Evolutionary conservation across 2,329 filamentous ascomycete genomes (phyloP).

Genomic region (Monilinia aucupariae): DNA sequence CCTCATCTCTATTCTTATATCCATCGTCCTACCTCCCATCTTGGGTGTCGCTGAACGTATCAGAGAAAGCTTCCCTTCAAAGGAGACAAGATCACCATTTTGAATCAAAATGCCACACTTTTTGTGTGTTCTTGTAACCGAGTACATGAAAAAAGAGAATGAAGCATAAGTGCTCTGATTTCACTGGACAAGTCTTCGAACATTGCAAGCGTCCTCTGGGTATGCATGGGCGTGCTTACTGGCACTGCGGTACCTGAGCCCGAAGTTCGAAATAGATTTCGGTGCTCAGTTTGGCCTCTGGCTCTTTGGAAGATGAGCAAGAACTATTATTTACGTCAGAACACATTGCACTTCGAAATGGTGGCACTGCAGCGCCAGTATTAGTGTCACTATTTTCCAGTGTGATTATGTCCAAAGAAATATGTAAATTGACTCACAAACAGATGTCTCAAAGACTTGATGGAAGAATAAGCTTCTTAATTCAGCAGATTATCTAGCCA

Average conservation of each 20-base stretch:
- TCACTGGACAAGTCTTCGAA: neutral
- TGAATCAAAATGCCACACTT: no score
- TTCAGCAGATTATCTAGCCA: neutral
- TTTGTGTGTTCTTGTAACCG: no score
- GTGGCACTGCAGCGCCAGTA: rapidly evolving
- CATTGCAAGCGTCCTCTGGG: rapidly evolving
- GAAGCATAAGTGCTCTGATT: neutral
- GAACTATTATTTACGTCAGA: neutral
- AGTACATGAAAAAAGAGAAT: neutral
- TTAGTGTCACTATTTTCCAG: neutral
- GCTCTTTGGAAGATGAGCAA: neutral
- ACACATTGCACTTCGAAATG: neutral
- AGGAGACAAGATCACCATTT: no score
- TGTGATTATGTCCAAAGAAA: neutral
- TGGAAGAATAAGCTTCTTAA: neutral
- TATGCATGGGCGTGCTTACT: neutral
- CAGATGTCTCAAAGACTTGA: neutral
- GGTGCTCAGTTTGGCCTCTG: neutral
- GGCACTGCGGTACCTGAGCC: no score
- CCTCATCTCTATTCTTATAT: no score
- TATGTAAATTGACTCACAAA: neutral
- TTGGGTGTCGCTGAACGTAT: no score
- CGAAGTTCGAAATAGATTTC: rapidly evolving
- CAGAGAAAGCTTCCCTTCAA: no score
- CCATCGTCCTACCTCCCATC: no score